Base-by-base conservation (phyloP, 1,284 basidiomycete genomes). In the Sutorius eximius region DNA sequence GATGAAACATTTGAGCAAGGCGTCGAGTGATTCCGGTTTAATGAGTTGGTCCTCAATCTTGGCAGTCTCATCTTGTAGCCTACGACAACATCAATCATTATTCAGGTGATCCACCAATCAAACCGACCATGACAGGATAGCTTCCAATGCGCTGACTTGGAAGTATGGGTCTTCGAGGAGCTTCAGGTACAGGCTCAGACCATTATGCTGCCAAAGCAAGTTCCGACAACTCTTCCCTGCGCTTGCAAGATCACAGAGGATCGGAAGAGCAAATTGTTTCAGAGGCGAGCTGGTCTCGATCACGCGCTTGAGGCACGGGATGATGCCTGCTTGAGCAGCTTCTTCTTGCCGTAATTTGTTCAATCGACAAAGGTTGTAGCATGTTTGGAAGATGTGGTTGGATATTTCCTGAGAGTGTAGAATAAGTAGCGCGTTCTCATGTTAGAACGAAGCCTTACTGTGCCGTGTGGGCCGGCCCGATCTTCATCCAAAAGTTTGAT, bases 341-440 rank as follows among this genome's bases (percentile, higher is more conserved):
- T 98, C 96, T 73, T 98, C 96, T 72, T 98, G 96, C 53, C 95
- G 80, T 2, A 86, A 83, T 72, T 95, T 96, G 73, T 94, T 95
- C 53, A 98, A 77, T n/a, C 93, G 85, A 69, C 94, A 96, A 20
- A 98, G 86, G 61, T 95, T 95, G 76, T 92, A 97, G 66, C 94
- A 92, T 0, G 93, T 94, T 72, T 96, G 94, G 79, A 97, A 94
- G 52, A 96, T 86, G 63, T 93, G 91, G 60, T 93, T 94, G 51
- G 91, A 88, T 71, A 96, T 90, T 82, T 97, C 95, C 93, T 96
- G 68, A 4, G 34, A 18, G 57, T 30, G 37, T 45, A 27, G 8
- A 37, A 29, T 60, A 15, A 32, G 58, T 22, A 42, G 36, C 27
- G 33, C 38, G 47, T 11, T 40, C 43, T 50, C 40, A 49, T 32